Percentiles rank a stretch among this genome's conserved stretches.
Evolutionary conservation across 495 filamentous ascomycete species (phyloP).

Genomic region (Podospora bellae-mahoneyi): DNA sequence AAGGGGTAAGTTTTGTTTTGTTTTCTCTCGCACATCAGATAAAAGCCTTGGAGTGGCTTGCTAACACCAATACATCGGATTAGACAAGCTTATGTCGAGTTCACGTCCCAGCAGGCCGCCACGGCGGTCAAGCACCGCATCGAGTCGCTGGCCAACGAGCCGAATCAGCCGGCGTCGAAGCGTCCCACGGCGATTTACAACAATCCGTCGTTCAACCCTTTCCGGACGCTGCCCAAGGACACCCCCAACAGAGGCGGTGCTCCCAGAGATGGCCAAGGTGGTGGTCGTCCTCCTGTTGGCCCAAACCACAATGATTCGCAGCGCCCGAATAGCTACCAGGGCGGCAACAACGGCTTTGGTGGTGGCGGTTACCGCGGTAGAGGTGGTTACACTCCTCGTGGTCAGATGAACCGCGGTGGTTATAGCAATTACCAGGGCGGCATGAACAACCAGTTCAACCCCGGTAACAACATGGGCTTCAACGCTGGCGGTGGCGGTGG

Average conservation of each 20-base stretch:
- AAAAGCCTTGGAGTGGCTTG: background rate
- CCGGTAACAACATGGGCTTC: constrained; percentile 40
- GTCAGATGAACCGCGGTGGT: constrained; percentile 35
- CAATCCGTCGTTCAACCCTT: constrained; percentile 75
- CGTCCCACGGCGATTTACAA: constrained; percentile 73
- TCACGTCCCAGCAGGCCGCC: constrained; percentile 78
- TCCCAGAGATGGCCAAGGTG: constrained; percentile 32
- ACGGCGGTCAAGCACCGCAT: constrained; percentile 81
- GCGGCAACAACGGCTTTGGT: constrained; percentile 37
- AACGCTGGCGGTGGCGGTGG: constrained; percentile 69
- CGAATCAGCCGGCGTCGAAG: constrained; percentile 52
- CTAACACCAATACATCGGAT: constrained; percentile 4
- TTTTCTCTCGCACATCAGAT: background rate
- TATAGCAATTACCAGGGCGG: constrained; percentile 44
- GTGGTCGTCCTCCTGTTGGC: constrained; percentile 39
- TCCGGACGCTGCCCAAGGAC: constrained; percentile 89
- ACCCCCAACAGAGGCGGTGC: constrained; percentile 71
- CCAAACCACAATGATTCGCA: constrained; percentile 20
- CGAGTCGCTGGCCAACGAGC: constrained; percentile 53
- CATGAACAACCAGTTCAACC: constrained; percentile 38
- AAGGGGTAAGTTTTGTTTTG: constrained; percentile 67
- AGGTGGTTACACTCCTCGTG: constrained; percentile 37
- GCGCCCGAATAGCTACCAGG: constrained; percentile 35
- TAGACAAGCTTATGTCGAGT: constrained; percentile 89
- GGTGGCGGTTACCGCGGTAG: constrained; percentile 37